Base-by-base conservation (phyloP, 2,329 filamentous ascomycete species). In the Venturiaceae sp. region DNA sequence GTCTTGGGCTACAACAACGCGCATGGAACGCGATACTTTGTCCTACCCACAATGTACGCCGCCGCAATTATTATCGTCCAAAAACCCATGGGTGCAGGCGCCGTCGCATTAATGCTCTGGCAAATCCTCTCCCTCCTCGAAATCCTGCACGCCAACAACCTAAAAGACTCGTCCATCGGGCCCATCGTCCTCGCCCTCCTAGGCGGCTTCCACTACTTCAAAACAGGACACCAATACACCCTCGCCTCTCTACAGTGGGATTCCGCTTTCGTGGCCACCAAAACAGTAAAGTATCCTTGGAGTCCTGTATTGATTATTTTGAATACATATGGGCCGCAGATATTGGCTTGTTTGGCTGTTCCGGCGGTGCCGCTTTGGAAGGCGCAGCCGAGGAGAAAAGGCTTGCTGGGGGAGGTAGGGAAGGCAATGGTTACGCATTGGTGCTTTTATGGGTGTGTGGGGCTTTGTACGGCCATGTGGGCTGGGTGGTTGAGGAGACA, bases 201-300 rank as follows among this genome's bases (percentile, higher is more conserved):
- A 0, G 94, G 92, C 60, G 90, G 88, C 66, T 95, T 92, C 73
- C 86, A 96, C 76, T 99, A 86, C 77, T 99, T 99, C 83, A 96
- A 95, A 69, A 99, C 94, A 0, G 94, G 94, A 61, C 94, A 99
- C 72, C 92, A 97, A 73, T 92, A 92, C 13, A 87, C 85, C 0
- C 81, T 96, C 26, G 82, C 86, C 64, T 89, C 85, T 63, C 92
- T 99, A 67, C 94, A 99, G 69, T 99, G 94, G 94, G 94, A 99
- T 74, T 83, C 84, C 21, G 92, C 91, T 3, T 99, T 99, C 74
- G 89, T 99, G 64, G 88, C 92, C 0, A 80, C 97, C 7, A 84
- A 86, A 60, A 83, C 83, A 5, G 83, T 99, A 63, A 83, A 83
- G 59, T 96, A 99, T 73, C 94, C 94, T 0, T 96, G 89, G 88